Evolutionary conservation across 2,329 filamentous ascomycete genomes (phyloP), one percentile per base, ranked within the genome.

Genomic region (Fusarium sp.): DNA sequence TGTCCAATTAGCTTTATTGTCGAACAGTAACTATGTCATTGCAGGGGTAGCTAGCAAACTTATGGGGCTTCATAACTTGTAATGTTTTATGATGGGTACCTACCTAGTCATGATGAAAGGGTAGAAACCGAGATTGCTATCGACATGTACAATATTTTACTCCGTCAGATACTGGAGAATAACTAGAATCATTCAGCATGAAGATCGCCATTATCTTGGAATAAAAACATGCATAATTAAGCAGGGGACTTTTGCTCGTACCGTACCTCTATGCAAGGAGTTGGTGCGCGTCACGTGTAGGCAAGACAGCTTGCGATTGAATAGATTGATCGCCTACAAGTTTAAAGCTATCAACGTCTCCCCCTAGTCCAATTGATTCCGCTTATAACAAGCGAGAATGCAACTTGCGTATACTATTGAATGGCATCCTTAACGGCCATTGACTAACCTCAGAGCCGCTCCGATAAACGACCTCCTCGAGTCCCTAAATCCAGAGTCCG

Each of bases 221-320:
- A 51, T 16, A 30, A 55, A 47, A 21, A 20, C 14, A 20, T 28
- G 20, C 11, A 28, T 37, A n/a, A 37, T n/a, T 37, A 3, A 37
- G 18, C 34, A 37, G 34, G 34, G 18, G 34, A 37, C 18, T n/a
- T 37, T 37, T n/a, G 34, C 18, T 37, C 8, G 32, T 34, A 18
- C 16, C 5, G 16, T 37, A 43, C 57, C 40, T 41, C 28, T 40
- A 66, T 66, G 48, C 25, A 66, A 66, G 61, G 61, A 61, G 56
- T 66, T 41, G 37, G 49, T 30, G 41, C 46, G 54, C 55, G 66
- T 72, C 69, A 72, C 69, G 69, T 72, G 69, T 67, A 60, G 55
- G 55, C 57, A 63, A 58, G 68, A 60, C 68, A 66, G 41, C 40
- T 53, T 55, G 49, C 50, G 28, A 28, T 49, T 32, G 23, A 51